phyloP scores from a whole-genome alignment of 352 stramenopile genomes.

The Pythium aquatile region DNA sequence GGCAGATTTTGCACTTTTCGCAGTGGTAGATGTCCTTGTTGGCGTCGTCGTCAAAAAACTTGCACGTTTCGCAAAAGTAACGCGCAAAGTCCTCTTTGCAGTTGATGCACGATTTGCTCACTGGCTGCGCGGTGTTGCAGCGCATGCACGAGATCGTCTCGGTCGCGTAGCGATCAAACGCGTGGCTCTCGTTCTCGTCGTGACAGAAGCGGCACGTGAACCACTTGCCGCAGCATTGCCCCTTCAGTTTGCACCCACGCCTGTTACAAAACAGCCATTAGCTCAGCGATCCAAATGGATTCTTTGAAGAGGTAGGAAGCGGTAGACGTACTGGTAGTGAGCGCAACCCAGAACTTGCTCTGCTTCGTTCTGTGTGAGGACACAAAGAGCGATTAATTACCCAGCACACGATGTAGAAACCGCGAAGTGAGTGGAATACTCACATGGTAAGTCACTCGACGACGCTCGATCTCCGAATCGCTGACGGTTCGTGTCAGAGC shows the following conservation, averaged over 20 bases:
- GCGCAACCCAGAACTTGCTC: slow-evolving; percentile 71
- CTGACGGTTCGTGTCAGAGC: slow-evolving; percentile 36
- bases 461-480: slow-evolving; percentile 51
- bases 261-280: neutral
- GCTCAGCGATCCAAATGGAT: neutral
- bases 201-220: slow-evolving; percentile 91
- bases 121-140: slow-evolving; percentile 77
- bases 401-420: no score
- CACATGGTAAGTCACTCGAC: slow-evolving; percentile 52
- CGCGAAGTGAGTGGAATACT: slow-evolving; percentile 10
- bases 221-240: slow-evolving; percentile 87
- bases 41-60: slow-evolving; percentile 93
- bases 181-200: slow-evolving; percentile 82
- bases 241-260: slow-evolving; percentile 74
- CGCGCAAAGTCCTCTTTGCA: slow-evolving; percentile 84
- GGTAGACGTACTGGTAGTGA: slow-evolving; percentile 73
- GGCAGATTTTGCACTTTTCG: slow-evolving; percentile 97
- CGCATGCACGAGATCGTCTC: slow-evolving; percentile 95
- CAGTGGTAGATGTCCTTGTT: slow-evolving; percentile 97
- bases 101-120: slow-evolving; percentile 59
- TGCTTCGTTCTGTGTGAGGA: slow-evolving; percentile 46
- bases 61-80: slow-evolving; percentile 96
- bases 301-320: no score
- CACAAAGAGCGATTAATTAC: neutral
- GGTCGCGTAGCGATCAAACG: slow-evolving; percentile 93